Evolutionary conservation across 2,329 filamentous ascomycete species (phyloP).

Genomic region (Exophiala dermatitidis): DNA sequence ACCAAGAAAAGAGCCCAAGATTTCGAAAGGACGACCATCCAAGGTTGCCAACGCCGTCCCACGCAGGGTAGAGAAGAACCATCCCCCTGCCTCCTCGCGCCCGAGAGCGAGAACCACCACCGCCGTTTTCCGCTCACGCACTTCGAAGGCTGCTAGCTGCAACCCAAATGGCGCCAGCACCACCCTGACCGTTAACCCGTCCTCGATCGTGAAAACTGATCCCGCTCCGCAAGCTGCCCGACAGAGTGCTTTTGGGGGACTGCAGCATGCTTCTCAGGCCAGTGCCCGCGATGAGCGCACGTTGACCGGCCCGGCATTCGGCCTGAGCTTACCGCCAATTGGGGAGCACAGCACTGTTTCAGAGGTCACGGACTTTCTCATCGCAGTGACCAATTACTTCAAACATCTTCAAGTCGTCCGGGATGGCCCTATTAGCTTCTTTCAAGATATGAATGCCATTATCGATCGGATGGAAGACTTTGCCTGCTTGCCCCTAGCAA

Average conservation of each 20-base stretch:
- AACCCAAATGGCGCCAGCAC: not conserved
- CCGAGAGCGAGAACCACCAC: not conserved
- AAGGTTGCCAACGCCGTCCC: not conserved
- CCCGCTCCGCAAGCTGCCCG: not conserved
- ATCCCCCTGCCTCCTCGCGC: not conserved
- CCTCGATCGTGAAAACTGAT: no score
- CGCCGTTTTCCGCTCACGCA: not conserved
- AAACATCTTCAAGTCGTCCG: slow-evolving; percentile 2
- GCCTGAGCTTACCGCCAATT: slow-evolving; percentile 2
- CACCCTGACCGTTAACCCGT: no score
- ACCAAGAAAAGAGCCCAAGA: not conserved
- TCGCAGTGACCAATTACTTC: slow-evolving; percentile 8
- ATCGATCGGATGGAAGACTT: slow-evolving; percentile 1
- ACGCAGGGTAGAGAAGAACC: not conserved
- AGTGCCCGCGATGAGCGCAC: not conserved
- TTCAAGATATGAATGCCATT: slow-evolving; percentile 13
- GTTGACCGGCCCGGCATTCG: not conserved
- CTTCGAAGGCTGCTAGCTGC: not conserved
- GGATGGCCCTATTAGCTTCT: slow-evolving; percentile 5
- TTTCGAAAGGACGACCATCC: not conserved
- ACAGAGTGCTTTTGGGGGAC: not conserved
- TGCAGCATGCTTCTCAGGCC: not conserved
- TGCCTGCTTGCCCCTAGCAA: not conserved
- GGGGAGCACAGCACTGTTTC: not conserved
- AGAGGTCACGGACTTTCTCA: not conserved